Base-by-base conservation (phyloP, 2,329 filamentous ascomycete genomes). In the Nemania abortiva region DNA sequence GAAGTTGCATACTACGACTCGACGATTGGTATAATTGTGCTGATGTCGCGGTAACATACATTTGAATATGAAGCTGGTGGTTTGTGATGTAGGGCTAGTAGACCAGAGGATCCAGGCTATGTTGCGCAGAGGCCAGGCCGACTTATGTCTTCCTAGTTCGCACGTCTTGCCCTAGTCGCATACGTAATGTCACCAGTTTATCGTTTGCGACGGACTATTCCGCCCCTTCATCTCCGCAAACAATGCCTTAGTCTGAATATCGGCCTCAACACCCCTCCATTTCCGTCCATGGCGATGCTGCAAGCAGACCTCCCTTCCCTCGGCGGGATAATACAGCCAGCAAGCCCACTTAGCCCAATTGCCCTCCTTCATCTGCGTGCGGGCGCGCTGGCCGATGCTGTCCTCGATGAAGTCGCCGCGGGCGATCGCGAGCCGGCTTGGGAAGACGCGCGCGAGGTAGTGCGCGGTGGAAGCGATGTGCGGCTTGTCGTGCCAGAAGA, bases 401-500 rank as follows among this genome's bases (percentile, higher is more conserved):
- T 88, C 86, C 74, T 88, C 86, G 63, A 88, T 88, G 71, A 88
- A 88, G 6, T 83, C 84, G 0, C 86, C 86, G 0, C 86, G 79
- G 4, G 82, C 76, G 71, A 88, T 82, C 1, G 86, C 84, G 18
- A 87, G 73, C 1, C 85, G 80, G 0, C 80, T 83, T 0, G 86
- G 82, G 57, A 88, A 88, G 1, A 88, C 82, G 0, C 82, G 79
- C 0, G 77, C 72, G 0, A 88, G 79, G 64, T 88, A 88, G 70
- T 88, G 86, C 1, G 77, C 71, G 0, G 80, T 83, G 3, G 81
- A 82, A 0, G 83, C 86, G 2, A 88, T 68, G 65, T 88, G 86
- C 0, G 86, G 86, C 71, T 88, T 88, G 68, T 88, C 86, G 64
- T 88, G 86, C 86, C 86, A 88, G 73, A 88, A 87, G 77, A 87